Base-by-base conservation (phyloP, 2,329 filamentous ascomycete species). In the Incumbomyces delicatus region DNA sequence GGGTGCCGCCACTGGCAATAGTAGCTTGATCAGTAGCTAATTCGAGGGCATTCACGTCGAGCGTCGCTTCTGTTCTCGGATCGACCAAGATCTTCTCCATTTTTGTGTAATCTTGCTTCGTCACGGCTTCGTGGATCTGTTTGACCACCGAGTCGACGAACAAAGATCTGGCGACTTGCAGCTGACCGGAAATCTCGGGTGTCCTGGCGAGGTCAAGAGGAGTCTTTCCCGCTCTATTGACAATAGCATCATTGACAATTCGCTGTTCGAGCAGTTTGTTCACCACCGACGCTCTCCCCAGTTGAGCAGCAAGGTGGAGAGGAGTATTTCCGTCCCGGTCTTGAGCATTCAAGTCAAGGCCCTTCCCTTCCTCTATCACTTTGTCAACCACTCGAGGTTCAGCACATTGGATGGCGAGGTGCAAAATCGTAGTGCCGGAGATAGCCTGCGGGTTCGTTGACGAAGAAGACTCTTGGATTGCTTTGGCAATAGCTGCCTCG, bases 241-340 rank as follows among this genome's bases (percentile, higher is more conserved):
- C 72, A 41, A 94, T 72, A 6, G 88, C 82, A 62, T 98, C 92
- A 60, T 95, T 95, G 67, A 96, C 86, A 38, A 77, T 80, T 37
- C 81, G 78, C 56, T 87, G 83, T 43, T 89, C 86, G 20, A 98
- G 74, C 43, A 98, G 73, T 50, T 95, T 75, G 52, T 83, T 83
- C 47, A 98, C 89, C 6, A 95, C 77, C 2, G 83, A 77, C 0
- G 78, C 78, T 37, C 92, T 80, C 11, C 90, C 90, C 44, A 96
- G 81, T 46, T 78, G 74, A 27, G 90, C 85, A 7, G 92, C 92
- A 32, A 96, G 67, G 63, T 96, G 90, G 44, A 98, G 76, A 17
- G 92, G 83, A 1, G 89, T 95, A 63, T 96, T 98, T 51, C 92
- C 92, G 58, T 96, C 90, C 56, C 85, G 84, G 66, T 98, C 92